Evolutionary conservation across 139 green algal genomes (phyloP).

Genomic region (Tetradesmus obliquus): DNA sequence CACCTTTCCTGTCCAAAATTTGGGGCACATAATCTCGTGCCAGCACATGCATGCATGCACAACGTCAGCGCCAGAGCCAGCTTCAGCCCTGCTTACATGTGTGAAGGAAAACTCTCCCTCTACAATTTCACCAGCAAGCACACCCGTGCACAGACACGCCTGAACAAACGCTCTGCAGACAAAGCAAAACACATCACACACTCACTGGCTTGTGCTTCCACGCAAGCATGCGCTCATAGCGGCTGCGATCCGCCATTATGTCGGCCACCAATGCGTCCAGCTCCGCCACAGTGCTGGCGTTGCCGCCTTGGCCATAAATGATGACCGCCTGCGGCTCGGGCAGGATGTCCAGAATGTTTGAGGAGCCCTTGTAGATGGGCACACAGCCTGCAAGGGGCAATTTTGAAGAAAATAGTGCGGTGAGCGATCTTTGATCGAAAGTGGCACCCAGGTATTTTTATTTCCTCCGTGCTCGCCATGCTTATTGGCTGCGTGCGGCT

Average conservation of each 20-base stretch:
- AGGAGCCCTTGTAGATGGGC: constrained; percentile 12
- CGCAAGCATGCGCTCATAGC: not conserved
- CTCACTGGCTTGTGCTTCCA: constrained; percentile 22
- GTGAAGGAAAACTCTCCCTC: too few species aligned
- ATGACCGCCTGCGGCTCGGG: not conserved
- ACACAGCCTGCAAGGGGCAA: constrained; percentile 1
- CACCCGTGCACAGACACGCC: not conserved
- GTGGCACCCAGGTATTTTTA: too few species aligned
- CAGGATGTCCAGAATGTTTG: not conserved
- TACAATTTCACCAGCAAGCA: not conserved
- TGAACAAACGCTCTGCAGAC: not conserved
- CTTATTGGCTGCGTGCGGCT: not conserved
- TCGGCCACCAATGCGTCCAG: not conserved
- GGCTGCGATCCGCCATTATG: not conserved
- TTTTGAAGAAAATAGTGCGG: too few species aligned
- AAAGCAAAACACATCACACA: not conserved
- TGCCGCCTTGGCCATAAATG: not conserved
- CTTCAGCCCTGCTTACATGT: too few species aligned
- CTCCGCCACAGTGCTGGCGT: not conserved
- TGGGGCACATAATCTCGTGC: not conserved
- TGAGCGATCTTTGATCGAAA: too few species aligned
- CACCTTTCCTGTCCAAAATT: too few species aligned
- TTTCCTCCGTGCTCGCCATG: not conserved
- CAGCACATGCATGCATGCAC: not conserved
- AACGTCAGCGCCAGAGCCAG: too few species aligned